Percentiles rank a stretch among this genome's conserved stretches.
Evolutionary conservation across 2,329 filamentous ascomycete species (phyloP).

Genomic region (Cladosporium sp.): DNA sequence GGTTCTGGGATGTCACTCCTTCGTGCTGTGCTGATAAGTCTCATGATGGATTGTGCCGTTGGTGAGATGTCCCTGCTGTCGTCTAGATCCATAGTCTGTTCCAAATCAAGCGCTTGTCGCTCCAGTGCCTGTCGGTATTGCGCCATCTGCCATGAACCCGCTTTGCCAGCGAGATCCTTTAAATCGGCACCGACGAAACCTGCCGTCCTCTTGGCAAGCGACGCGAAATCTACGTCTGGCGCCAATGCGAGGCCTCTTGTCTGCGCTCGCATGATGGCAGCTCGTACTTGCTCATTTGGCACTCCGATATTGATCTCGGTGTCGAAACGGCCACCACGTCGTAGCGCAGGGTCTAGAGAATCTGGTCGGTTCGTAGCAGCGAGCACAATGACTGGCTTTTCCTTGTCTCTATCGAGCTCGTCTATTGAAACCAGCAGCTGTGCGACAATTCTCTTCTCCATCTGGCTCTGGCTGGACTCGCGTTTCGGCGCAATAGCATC

Average conservation of each 20-base stretch:
- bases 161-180: slow-evolving; percentile 67
- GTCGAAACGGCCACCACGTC: slow-evolving; percentile 74
- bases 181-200: slow-evolving; percentile 93
- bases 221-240: slow-evolving; percentile 69
- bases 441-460: slow-evolving; percentile 83
- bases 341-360: slow-evolving; percentile 75
- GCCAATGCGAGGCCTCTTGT: slow-evolving; percentile 65
- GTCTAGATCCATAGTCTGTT: slow-evolving; percentile 56
- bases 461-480: slow-evolving; percentile 79
- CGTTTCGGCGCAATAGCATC: slow-evolving; percentile 87
- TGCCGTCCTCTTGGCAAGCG: slow-evolving; percentile 79
- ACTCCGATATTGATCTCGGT: slow-evolving; percentile 85
- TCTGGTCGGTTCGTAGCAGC: slow-evolving; percentile 89
- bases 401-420: slow-evolving; percentile 64
- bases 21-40: slow-evolving; percentile 53
- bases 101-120: slow-evolving; percentile 30
- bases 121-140: slow-evolving; percentile 57
- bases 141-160: slow-evolving; percentile 64
- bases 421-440: slow-evolving; percentile 88
- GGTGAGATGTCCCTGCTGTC: slow-evolving; percentile 24
- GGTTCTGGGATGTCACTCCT: slow-evolving; percentile 50
- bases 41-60: slow-evolving; percentile 29
- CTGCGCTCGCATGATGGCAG: slow-evolving; percentile 73
- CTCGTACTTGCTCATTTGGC: slow-evolving; percentile 74
- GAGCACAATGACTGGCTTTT: slow-evolving; percentile 79